Evolutionary conservation across 257 asterid genomes (phyloP), one percentile per base, ranked within the genome.

Genomic region (Gardenia jasminoides): DNA sequence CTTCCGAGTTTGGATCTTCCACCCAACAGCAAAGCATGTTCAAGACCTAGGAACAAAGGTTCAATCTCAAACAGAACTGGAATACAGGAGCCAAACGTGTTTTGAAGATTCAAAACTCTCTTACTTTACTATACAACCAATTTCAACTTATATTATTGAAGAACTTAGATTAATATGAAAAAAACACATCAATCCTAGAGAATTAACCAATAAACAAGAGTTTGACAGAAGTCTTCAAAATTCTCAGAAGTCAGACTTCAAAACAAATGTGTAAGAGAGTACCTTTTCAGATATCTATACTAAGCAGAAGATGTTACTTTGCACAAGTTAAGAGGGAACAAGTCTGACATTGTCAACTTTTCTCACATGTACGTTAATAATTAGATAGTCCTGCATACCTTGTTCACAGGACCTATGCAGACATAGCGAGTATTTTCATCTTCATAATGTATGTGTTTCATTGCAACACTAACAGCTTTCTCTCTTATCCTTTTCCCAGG

Each of bases 11-110:
- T 83, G 88, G 97, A 87, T 95, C 98, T 88, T 95, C 99, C 80
- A 89, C 96, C 98, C 98, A 95, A 83, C 99, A 95, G 88, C 99
- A 93, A 83, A 95, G 94, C 99, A 95, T 95, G 83, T 95, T 95
- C 80, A 95, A 83, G 80, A 93, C 91, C 99, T 95, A 88, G 68
- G 70, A 83, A 62, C 31, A 65, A 52, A 39, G 46, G 17, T 58
- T 59, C 50, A 78, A 78, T 67, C 66, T 28, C 28, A 50, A 66
- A 47, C 61, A 68, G 62, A 47, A 36, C 43, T 33, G 52, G 65
- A 74, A 62, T 36, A 33, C 61, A 33, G 17, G 44, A 52, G 75
- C 28, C 8, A 36, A 10, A 4, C 31, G 10, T 56, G 7, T 31
- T 79, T 79, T 10, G 61, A 50, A 24, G 50, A 59, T 36, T 69